phyloP scores from a whole-genome alignment of 192 early-diverging fungal genomes.

The Coemansia sp. region DNA sequence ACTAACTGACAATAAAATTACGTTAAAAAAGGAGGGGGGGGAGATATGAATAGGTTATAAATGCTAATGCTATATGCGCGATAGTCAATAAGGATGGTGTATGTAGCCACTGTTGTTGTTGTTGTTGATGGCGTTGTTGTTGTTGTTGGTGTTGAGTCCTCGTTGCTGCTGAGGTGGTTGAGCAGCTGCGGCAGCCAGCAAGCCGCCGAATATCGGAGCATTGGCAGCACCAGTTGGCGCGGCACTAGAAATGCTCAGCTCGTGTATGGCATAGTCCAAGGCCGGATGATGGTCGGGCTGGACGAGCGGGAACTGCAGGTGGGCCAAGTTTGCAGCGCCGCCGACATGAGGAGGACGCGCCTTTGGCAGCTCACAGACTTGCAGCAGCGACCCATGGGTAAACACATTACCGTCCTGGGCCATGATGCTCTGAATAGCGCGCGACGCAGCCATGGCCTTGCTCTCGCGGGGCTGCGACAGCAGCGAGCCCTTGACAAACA shows the following conservation, averaged over 20 bases:
- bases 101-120: neutral
- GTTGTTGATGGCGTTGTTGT: neutral
- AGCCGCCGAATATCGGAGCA: slow-evolving; percentile 18
- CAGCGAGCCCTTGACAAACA: slow-evolving; percentile 53
- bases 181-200: slow-evolving; percentile 12
- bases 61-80: no score
- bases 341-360: slow-evolving; percentile 37
- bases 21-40: neutral
- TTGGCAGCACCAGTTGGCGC: neutral
- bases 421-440: slow-evolving; percentile 52
- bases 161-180: slow-evolving; percentile 10
- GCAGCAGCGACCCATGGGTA: slow-evolving; percentile 49
- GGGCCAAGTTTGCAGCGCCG: slow-evolving; percentile 23
- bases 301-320: slow-evolving; percentile 35
- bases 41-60: neutral
- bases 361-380: slow-evolving; percentile 40
- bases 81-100: neutral
- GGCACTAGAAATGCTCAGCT: neutral
- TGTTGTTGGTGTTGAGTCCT: neutral
- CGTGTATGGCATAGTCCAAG: neutral
- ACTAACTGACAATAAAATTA: neutral
- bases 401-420: slow-evolving; percentile 50
- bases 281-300: slow-evolving; percentile 23
- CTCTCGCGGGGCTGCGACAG: slow-evolving; percentile 52
- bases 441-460: slow-evolving; percentile 52